phyloP scores from a whole-genome alignment of 495 filamentous ascomycete genomes.

The Letharia columbiana region DNA sequence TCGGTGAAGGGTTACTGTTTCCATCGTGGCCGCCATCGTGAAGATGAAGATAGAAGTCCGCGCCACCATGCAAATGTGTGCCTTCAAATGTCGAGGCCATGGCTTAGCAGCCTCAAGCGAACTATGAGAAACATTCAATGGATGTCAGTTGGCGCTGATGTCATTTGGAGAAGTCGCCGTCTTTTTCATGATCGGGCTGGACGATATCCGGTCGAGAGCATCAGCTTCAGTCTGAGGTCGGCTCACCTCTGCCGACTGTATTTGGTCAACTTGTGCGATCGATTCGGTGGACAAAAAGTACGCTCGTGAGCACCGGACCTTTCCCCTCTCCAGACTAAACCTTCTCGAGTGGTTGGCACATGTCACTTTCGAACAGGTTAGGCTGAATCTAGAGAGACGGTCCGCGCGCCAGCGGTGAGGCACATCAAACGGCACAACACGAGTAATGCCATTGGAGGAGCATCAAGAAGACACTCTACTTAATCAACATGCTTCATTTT shows the following conservation, averaged over 20 bases:
- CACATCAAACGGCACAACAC: background rate
- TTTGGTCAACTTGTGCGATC: background rate
- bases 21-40: conserved; percentile 71
- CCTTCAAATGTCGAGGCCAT: conserved; percentile 4
- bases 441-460: background rate
- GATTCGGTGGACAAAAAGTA: background rate
- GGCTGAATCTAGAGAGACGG: background rate
- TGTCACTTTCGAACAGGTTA: conserved; percentile 42
- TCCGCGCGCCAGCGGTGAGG: conserved; percentile 4
- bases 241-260: background rate
- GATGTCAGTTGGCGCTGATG: background rate
- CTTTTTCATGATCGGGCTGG: background rate
- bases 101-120: background rate
- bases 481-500: background rate
- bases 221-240: background rate
- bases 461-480: background rate
- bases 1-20: conserved; percentile 44
- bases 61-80: conserved; percentile 24
- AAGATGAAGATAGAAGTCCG: conserved; percentile 65
- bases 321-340: background rate
- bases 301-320: background rate
- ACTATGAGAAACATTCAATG: background rate
- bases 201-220: background rate
- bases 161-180: background rate
- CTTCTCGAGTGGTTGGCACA: conserved; percentile 35